Base-by-base conservation (phyloP, 306 rosid species). In the Cicer bijugum region DNA sequence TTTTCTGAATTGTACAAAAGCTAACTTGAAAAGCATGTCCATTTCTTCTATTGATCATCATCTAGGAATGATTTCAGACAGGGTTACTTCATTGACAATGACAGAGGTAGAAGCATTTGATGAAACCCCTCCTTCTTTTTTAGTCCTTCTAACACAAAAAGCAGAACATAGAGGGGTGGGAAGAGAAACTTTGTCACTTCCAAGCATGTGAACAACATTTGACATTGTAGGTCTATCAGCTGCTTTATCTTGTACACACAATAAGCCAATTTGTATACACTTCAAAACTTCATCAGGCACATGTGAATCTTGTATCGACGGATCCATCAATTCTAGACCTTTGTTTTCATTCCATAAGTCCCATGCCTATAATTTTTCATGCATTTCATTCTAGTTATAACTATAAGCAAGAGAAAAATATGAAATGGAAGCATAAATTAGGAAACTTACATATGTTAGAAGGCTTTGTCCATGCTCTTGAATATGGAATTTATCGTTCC, bases 201-300 rank as follows among this genome's bases (percentile, higher is more conserved):
- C 85, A 6, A 88, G 65, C 79, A 78, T 82, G n/a, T 71, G 83
- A 12, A 84, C 84, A 33, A 86, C 80, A 0, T 23, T 17, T 6
- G 90, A 82, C 85, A 83, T 89, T 9, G 88, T 77, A 59, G 89
- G 91, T 40, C 89, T 73, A 17, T 85, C 84, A 4, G 17, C 66
- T 35, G 85, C 86, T 59, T 86, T 87, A 48, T 86, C 85, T n/a
- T 89, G 88, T 3, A 83, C 88, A 48, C 93, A 86, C 69, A 88
- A 71, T 64, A 89, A 80, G 28, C 85, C 87, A 38, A 89, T 77
- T 1, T 84, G 86, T 66, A 85, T 78, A 63, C 86, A 80, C 58
- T 60, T 83, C 61, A 69, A 16, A 16, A 80, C 75, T 65, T 89
- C 87, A n/a, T 3, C 72, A 5, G 2, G 8, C 6, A 8, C 66